phyloP scores from a whole-genome alignment of 768 basidiomycete genomes.

The Pulveroboletus sp. region DNA sequence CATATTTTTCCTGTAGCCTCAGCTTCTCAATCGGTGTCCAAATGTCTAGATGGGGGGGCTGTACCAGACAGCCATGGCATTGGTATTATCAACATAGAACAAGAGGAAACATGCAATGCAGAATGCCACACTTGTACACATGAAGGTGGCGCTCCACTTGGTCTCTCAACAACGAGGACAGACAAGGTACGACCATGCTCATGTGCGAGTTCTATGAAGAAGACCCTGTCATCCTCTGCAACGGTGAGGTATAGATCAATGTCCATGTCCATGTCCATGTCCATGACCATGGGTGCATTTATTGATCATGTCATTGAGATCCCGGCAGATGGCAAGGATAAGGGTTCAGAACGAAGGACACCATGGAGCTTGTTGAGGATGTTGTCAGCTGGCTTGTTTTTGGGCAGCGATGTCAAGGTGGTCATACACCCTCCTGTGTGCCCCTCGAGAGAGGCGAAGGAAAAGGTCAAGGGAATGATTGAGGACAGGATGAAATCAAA shows the following conservation, averaged over 20 bases:
- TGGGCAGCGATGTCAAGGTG: background rate
- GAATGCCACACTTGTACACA: slow-evolving; percentile 5
- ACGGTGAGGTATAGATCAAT: background rate
- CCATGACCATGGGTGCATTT: slow-evolving; percentile 9
- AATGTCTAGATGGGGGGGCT: slow-evolving; percentile 20
- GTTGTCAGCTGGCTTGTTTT: slow-evolving; percentile 3
- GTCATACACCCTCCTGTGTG: background rate
- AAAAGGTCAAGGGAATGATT: background rate
- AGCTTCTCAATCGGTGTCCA: slow-evolving; percentile 8
- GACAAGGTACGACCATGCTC: slow-evolving; percentile 4
- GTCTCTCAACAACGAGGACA: background rate
- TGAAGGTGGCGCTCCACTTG: too few relatives aligned
- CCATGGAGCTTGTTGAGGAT: background rate
- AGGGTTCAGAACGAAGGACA: background rate
- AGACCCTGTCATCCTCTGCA: slow-evolving; percentile 4
- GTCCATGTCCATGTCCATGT: background rate
- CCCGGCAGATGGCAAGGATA: slow-evolving; percentile 13
- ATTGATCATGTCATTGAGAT: slow-evolving; percentile 24
- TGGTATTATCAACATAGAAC: slow-evolving; percentile 19
- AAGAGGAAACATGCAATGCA: slow-evolving; percentile 21
- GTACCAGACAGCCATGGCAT: slow-evolving; percentile 30
- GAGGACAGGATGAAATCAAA: too few relatives aligned
- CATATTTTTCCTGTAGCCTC: background rate
- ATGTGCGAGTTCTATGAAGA: slow-evolving; percentile 8
- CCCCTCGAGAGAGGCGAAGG: background rate